phyloP scores from a whole-genome alignment of 2,329 filamentous ascomycete genomes.

The Mollisiaceae sp. region DNA sequence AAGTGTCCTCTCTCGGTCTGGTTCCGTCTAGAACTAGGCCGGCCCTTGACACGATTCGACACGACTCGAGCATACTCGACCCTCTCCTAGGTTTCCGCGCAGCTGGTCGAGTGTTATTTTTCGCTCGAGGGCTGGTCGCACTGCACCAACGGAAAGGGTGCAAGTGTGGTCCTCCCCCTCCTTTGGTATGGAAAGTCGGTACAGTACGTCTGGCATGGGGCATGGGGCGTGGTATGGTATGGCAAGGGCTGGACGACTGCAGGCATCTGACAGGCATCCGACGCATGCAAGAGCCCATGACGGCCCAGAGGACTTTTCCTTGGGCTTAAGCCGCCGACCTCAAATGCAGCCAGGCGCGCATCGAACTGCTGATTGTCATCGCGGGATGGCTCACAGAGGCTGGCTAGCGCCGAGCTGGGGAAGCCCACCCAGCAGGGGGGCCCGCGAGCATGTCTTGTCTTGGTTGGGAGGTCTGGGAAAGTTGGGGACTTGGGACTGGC shows the following conservation, averaged over 20 bases:
- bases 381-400: not conserved
- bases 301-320: constrained; percentile 30
- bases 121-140: not conserved
- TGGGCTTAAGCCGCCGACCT: constrained; percentile 27
- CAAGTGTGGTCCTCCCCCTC: not conserved
- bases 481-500: not conserved
- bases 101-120: not conserved
- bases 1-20: not conserved
- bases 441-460: not conserved
- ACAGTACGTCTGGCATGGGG: not conserved
- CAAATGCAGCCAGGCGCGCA: constrained; percentile 28
- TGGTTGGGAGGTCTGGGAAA: not conserved
- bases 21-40: not conserved
- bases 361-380: constrained; percentile 16
- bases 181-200: not conserved
- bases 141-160: not conserved
- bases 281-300: constrained; percentile 25
- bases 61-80: not conserved
- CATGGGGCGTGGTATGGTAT: not conserved
- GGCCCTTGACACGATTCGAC: not conserved
- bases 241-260: not conserved
- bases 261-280: constrained; percentile 17
- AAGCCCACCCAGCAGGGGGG: not conserved
- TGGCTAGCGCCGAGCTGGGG: constrained; percentile 13
- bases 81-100: constrained; percentile 2